Percentiles rank a stretch among this genome's conserved stretches.
Conservation (phyloP, 2,329 filamentous ascomycete species). For the Atkinsonella texensis region DNA sequence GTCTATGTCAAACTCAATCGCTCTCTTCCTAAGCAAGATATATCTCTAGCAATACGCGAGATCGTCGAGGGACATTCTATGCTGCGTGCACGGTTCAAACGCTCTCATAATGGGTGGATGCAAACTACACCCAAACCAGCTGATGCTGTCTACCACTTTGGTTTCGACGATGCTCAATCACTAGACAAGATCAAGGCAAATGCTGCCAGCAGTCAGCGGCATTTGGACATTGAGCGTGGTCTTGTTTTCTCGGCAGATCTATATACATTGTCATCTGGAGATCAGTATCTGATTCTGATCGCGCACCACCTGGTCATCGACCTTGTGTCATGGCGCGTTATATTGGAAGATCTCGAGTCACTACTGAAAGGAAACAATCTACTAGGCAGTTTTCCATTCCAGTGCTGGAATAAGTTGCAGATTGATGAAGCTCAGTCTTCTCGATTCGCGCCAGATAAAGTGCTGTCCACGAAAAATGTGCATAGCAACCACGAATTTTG, state of each 20-base stretch:
- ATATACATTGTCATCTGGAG: neutral
- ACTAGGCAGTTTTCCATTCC: conserved; percentile 17
- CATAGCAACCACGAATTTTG: conserved; percentile 2
- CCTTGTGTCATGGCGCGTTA: conserved; percentile 32
- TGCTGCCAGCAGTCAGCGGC: neutral
- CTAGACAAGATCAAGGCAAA: neutral
- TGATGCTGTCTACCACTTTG: conserved; percentile 3
- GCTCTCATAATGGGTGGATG: conserved; percentile 1
- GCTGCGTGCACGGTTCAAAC: conserved; percentile 7
- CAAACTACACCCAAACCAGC: neutral
- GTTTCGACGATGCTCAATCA: neutral
- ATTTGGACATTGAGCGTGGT: conserved; percentile 4
- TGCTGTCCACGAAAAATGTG: neutral
- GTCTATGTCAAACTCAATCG: conserved; percentile 2
- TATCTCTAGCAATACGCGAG: neutral
- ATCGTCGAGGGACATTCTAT: conserved; percentile 7
- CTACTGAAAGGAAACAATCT: conserved; percentile 16
- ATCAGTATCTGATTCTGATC: conserved; percentile 19
- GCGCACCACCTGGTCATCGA: conserved; percentile 30
- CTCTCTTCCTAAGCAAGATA: neutral
- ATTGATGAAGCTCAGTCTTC: conserved; percentile 14
- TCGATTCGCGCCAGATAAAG: neutral
- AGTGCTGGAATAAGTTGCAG: conserved; percentile 24
- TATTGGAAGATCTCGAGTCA: conserved; percentile 31
- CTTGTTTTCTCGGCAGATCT: conserved; percentile 8